Conservation (phyloP, 2,329 filamentous ascomycete species). For the Harringtonia aguacate region DNA sequence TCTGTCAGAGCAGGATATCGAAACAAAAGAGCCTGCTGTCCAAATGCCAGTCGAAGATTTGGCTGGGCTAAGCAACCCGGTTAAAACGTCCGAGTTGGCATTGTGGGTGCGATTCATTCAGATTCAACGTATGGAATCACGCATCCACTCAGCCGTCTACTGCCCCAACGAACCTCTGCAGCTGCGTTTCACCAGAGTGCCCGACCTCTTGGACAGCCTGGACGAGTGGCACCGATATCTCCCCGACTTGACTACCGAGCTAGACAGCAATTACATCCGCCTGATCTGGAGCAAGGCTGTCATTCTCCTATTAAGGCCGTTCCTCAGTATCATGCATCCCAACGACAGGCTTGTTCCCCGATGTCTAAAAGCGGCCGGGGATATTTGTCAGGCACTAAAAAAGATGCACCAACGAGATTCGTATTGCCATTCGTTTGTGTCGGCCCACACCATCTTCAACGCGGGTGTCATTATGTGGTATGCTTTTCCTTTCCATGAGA, state of each 20-base stretch:
- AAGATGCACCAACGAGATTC: conserved; percentile 26
- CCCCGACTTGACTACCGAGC: background rate
- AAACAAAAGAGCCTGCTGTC: conserved; percentile 28
- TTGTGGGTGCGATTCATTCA: conserved; percentile 22
- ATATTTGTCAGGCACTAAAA: conserved; percentile 29
- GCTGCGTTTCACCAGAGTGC: conserved; percentile 31
- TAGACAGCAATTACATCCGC: conserved; percentile 25
- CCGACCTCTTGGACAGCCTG: conserved; percentile 30
- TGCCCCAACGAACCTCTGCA: conserved; percentile 32
- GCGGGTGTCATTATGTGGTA: conserved; percentile 28
- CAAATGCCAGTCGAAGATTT: too few relatives aligned
- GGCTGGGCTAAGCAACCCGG: too few relatives aligned
- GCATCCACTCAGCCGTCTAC: conserved; percentile 39
- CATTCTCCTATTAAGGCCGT: conserved; percentile 37
- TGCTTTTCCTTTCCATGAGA: too few relatives aligned
- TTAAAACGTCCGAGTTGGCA: too few relatives aligned
- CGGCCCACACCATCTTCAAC: conserved; percentile 30
- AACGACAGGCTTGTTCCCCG: conserved; percentile 34
- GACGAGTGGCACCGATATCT: conserved; percentile 26
- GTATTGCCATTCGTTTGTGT: conserved; percentile 30
- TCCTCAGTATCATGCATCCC: conserved; percentile 32
- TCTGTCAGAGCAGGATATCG: conserved; percentile 32
- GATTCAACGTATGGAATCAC: conserved; percentile 34
- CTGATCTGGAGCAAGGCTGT: conserved; percentile 38
- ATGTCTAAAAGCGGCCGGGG: conserved; percentile 26